phyloP scores from a whole-genome alignment of 1,284 basidiomycete genomes.

The Tilletia caries region DNA sequence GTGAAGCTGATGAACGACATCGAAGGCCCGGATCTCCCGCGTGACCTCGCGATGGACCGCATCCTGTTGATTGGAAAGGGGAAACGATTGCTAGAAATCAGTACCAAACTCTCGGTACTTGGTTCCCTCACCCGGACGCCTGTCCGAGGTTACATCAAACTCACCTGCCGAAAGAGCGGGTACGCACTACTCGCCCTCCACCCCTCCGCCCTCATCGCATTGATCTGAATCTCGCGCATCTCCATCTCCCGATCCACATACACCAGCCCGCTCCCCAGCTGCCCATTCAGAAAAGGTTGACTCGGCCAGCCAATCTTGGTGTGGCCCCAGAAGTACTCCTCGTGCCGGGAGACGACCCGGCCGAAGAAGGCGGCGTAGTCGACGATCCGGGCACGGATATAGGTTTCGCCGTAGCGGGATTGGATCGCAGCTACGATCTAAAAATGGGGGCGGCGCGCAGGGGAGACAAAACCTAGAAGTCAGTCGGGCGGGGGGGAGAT shows the following conservation, averaged over 20 bases:
- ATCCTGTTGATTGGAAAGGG: no score
- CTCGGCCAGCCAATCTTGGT: constrained; percentile 66
- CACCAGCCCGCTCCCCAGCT: constrained; percentile 67
- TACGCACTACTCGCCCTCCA: constrained; percentile 72
- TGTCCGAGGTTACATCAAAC: no score
- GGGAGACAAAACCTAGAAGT: constrained; percentile 17
- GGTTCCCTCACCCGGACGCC: no score
- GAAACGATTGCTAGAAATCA: no score
- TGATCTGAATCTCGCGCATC: constrained; percentile 65
- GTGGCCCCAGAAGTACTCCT: constrained; percentile 67
- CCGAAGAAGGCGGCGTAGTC: constrained; percentile 75
- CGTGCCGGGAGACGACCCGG: constrained; percentile 71
- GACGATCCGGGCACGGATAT: constrained; percentile 72
- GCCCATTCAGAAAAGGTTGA: constrained; percentile 55
- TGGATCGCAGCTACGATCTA: constrained; percentile 62
- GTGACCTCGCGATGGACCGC: constrained; percentile 60
- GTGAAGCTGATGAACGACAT: constrained; percentile 69
- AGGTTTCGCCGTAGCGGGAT: constrained; percentile 72
- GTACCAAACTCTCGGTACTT: no score
- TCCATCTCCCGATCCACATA: constrained; percentile 66
- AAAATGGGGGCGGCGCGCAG: not conserved
- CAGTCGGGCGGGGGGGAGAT: not conserved
- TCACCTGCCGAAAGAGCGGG: constrained; percentile 57
- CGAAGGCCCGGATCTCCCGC: constrained; percentile 65
- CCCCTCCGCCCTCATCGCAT: constrained; percentile 71